phyloP scores from a whole-genome alignment of 176 grass and related monocot genomes.

The Cenchrus fungigraminus region DNA sequence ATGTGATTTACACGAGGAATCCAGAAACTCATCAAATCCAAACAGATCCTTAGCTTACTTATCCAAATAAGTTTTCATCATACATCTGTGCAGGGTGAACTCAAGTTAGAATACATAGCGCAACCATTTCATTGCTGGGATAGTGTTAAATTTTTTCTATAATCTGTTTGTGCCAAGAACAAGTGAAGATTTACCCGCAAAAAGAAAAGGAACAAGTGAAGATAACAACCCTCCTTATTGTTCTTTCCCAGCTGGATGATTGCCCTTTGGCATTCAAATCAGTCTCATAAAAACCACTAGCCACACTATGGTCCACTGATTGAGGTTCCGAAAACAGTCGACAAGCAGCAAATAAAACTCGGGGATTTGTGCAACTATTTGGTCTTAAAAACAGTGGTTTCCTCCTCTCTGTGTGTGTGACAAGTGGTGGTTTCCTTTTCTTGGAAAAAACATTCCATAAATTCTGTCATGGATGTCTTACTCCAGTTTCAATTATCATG shows the following conservation, averaged over 20 bases:
- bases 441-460: not conserved
- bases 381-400: not conserved
- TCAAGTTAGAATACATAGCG: not conserved
- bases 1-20: not conserved
- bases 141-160: not conserved
- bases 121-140: not conserved
- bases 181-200: not conserved
- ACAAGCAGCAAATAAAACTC: not conserved
- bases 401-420: not conserved
- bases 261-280: not conserved
- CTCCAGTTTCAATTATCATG: not conserved
- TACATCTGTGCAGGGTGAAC: not conserved
- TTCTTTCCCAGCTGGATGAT: not conserved
- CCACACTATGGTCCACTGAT: not conserved
- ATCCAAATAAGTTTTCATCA: not conserved
- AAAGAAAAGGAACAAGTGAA: not conserved
- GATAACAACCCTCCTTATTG: not conserved
- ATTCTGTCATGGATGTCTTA: not conserved
- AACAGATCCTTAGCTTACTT: not conserved
- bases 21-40: not conserved
- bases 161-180: not conserved
- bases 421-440: not conserved
- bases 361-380: not conserved
- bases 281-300: not conserved
- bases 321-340: not conserved